Evolutionary conservation across 192 early-diverging fungal species (phyloP), one percentile per base, ranked within the genome.

Genomic region (Mortierella claussenii): DNA sequence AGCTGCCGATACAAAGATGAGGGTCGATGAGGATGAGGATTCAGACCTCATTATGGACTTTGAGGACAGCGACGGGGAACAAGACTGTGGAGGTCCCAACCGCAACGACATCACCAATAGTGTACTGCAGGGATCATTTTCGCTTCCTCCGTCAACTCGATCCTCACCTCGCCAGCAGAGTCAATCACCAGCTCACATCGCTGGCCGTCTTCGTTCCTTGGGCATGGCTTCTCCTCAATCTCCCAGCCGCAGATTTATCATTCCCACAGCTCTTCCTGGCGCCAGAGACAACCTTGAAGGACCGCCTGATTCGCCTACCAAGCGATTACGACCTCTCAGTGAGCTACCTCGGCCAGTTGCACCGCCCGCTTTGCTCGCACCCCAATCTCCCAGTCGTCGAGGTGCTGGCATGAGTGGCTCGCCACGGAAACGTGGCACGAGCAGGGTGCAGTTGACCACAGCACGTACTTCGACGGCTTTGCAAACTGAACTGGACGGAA

Each of bases 21-120:
- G 3, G 7, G 33, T 10, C 52, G 52, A 55, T 36, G 15, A 9
- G 2, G 31, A 21, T 36, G 60, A 60, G n/a, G 60, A 62, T 6
- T 33, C 20, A 21, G 60, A 62, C n/a, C 60, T 48, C 1, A 62
- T 62, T n/a, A 62, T 62, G 47, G 60, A 62, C 20, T 62, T 62
- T 51, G 60, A 62, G 1, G 60, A 62, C 10, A 50, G 36, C 36
- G 47, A 37, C 10, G 60, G 40, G 11, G 60, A 51, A 13, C 15
- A 36, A 18, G 47, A n/a, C n/a, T n/a, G n/a, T n/a, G n/a, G n/a
- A n/a, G n/a, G n/a, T n/a, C n/a, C n/a, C n/a, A n/a, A n/a, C n/a
- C n/a, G n/a, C n/a, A n/a, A n/a, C n/a, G n/a, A n/a, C n/a, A n/a
- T n/a, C n/a, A n/a, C n/a, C n/a, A n/a, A n/a, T n/a, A n/a, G n/a